Percentiles rank a stretch among this genome's conserved stretches.
phyloP scores from a whole-genome alignment of 2,329 filamentous ascomycete genomes.

The Blastomyces parvus region DNA sequence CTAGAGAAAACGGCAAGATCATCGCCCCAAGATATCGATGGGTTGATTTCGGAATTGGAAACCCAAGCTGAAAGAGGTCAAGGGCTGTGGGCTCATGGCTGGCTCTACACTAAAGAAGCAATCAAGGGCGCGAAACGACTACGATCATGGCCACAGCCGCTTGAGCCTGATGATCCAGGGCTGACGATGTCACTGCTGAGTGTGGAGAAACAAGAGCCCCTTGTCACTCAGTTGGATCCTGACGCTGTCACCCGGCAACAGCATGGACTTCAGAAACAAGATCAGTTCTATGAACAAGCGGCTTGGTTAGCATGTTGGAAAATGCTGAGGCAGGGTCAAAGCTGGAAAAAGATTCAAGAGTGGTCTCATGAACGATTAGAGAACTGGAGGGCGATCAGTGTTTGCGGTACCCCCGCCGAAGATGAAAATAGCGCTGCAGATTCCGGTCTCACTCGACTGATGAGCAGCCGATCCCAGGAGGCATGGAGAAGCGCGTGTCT shows the following conservation, averaged over 20 bases:
- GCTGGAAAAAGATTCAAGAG: constrained; percentile 62
- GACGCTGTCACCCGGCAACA: constrained; percentile 85
- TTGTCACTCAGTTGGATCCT: constrained; percentile 84
- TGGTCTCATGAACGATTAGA: constrained; percentile 84
- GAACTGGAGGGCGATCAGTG: constrained; percentile 75
- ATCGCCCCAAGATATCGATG: constrained; percentile 61
- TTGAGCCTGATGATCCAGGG: constrained; percentile 54
- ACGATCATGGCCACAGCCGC: constrained; percentile 54
- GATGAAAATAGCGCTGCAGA: constrained; percentile 23
- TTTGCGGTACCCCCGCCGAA: constrained; percentile 48
- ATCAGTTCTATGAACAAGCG: constrained; percentile 79
- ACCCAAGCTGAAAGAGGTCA: constrained; percentile 62
- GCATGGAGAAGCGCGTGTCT: constrained; percentile 32
- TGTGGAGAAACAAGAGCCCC: constrained; percentile 49
- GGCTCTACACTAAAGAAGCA: constrained; percentile 80
- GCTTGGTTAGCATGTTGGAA: constrained; percentile 94
- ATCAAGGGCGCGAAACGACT: constrained; percentile 86
- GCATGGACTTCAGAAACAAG: constrained; percentile 66
- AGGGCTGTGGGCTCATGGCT: constrained; percentile 76
- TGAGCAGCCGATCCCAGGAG: constrained; percentile 32
- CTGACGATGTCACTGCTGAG: constrained; percentile 49
- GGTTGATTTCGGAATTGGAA: constrained; percentile 66
- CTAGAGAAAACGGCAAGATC: constrained; percentile 65
- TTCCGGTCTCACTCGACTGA: constrained; percentile 33
- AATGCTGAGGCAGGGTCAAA: constrained; percentile 75